Percentiles rank a stretch among this genome's conserved stretches.
Evolutionary conservation across 129 eudicot species (phyloP).

Genomic region (Deinandra increscens): DNA sequence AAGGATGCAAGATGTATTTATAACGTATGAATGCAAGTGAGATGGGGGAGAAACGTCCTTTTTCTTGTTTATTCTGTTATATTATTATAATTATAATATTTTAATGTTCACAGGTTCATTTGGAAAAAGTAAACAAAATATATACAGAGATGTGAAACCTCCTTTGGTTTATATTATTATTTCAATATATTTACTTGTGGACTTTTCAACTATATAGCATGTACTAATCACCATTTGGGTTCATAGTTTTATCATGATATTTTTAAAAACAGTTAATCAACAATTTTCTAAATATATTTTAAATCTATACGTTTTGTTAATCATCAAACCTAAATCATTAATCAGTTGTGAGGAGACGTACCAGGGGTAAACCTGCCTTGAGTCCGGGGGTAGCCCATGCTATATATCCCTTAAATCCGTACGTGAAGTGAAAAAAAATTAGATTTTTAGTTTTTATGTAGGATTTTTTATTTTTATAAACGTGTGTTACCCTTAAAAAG

Average conservation of each 20-base stretch:
- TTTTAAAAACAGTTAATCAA: too few species aligned
- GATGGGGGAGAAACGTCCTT: constrained; percentile 12
- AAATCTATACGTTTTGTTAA: too few species aligned
- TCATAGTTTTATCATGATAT: not conserved
- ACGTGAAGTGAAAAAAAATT: too few species aligned
- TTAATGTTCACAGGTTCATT: constrained; percentile 3
- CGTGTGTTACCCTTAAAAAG: too few species aligned
- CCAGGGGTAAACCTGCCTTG: too few species aligned
- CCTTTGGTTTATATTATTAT: constrained; percentile 15
- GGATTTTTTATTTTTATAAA: too few species aligned
- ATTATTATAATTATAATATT: not conserved
- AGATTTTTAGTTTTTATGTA: too few species aligned
- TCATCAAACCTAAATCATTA: too few species aligned
- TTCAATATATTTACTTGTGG: not conserved
- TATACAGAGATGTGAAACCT: constrained; percentile 20
- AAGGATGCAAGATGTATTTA: constrained; percentile 25
- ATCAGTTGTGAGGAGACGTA: too few species aligned
- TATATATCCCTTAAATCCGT: too few species aligned
- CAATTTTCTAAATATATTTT: too few species aligned
- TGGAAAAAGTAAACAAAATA: constrained; percentile 13
- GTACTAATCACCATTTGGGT: not conserved
- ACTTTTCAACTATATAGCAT: constrained; percentile 15
- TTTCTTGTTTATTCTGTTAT: not conserved
- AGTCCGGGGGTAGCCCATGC: too few species aligned
- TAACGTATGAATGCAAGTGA: constrained; percentile 32